A percentile compares a stretch with the other conserved stretches of the same genome.
Conservation (phyloP, 345 rosid species). For the Moringa oleifera region DNA sequence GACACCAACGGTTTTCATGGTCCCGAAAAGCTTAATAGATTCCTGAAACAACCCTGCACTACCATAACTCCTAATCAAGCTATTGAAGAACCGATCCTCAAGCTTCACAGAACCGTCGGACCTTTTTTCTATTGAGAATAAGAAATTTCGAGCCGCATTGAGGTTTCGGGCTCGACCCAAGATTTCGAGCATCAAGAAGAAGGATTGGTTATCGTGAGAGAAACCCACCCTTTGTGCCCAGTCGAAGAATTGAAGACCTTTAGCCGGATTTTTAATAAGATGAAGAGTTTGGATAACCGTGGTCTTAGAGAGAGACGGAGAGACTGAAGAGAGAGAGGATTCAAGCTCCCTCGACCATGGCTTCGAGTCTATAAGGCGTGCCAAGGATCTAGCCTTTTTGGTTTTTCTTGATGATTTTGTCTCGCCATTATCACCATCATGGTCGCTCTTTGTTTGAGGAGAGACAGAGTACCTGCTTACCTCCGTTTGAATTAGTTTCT, state of each 20-base stretch:
- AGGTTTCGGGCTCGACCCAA: slow-evolving; percentile 57
- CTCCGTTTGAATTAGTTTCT: not conserved
- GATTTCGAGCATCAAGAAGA: slow-evolving; percentile 61
- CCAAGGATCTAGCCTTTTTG: slow-evolving; percentile 46
- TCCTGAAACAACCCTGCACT: slow-evolving; percentile 64
- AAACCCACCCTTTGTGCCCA: slow-evolving; percentile 48
- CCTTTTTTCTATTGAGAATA: slow-evolving; percentile 57
- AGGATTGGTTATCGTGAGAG: slow-evolving; percentile 44
- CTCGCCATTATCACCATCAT: slow-evolving; percentile 1
- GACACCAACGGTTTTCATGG: slow-evolving; percentile 63
- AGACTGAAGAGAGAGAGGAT: slow-evolving; percentile 46
- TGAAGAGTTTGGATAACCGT: slow-evolving; percentile 51
- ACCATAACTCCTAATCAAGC: slow-evolving; percentile 70
- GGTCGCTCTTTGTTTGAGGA: not conserved
- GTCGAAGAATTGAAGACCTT: slow-evolving; percentile 61
- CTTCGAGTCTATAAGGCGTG: slow-evolving; percentile 41
- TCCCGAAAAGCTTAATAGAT: slow-evolving; percentile 48
- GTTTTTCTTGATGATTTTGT: slow-evolving; percentile 30
- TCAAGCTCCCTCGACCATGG: slow-evolving; percentile 59
- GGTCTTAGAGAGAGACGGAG: slow-evolving; percentile 48
- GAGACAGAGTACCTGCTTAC: slow-evolving; percentile 15
- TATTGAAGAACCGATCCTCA: slow-evolving; percentile 63
- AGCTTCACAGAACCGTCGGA: slow-evolving; percentile 53
- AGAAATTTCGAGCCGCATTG: slow-evolving; percentile 65
- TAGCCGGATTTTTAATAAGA: slow-evolving; percentile 42